These are phyloP conservation scores for Thalassiosira hispida DNA, from an alignment of 352 stramenopile species.

Conservation along the genomic window DNA sequence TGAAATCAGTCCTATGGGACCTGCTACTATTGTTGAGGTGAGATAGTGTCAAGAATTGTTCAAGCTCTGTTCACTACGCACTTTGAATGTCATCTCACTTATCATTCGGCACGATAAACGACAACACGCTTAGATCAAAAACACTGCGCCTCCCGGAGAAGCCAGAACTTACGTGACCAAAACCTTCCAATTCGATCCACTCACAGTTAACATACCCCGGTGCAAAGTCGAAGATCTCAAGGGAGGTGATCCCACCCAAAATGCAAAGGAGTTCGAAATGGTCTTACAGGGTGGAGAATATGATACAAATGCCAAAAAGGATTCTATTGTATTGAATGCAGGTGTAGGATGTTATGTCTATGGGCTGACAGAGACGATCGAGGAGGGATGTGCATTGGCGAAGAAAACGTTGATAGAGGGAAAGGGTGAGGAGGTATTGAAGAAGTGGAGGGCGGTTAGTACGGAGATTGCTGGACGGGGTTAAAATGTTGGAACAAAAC, in stretches of 20 bases:
- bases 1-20: constrained; percentile 96
- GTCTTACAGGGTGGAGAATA: constrained; percentile 92
- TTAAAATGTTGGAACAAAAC: constrained; percentile 1
- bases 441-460: constrained; percentile 76
- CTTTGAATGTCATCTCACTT: no score
- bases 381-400: constrained; percentile 79
- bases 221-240: constrained; percentile 94
- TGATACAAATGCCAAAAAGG: constrained; percentile 92
- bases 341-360: constrained; percentile 97
- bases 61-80: not conserved
- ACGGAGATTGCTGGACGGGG: constrained; percentile 68
- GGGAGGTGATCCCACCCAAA: constrained; percentile 94
- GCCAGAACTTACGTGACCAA: constrained; percentile 83
- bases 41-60: constrained; percentile 15
- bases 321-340: constrained; percentile 98
- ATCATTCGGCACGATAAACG: no score
- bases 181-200: constrained; percentile 87
- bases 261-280: constrained; percentile 88
- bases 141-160: constrained; percentile 74
- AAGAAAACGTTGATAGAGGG: constrained; percentile 75
- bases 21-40: constrained; percentile 85
- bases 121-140: constrained; percentile 87
- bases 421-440: constrained; percentile 74
- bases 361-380: constrained; percentile 82
- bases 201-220: constrained; percentile 89